Evolutionary conservation across 2,329 filamentous ascomycete species (phyloP), one percentile per base, ranked within the genome.

Genomic region (Botrytis pseudocinerea): DNA sequence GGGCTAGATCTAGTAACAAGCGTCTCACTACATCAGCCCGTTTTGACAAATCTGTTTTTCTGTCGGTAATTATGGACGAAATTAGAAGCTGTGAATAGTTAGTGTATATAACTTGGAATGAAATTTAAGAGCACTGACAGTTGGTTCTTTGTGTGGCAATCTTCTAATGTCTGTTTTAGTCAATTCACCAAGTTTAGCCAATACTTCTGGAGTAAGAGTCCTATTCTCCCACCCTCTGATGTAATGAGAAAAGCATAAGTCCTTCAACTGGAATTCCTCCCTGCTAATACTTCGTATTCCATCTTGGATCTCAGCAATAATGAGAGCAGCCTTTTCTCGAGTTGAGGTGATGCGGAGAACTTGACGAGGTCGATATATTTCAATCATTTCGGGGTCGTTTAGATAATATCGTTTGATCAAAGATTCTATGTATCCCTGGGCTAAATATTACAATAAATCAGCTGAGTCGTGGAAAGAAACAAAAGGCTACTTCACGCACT

Each of bases 291-390:
- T 72, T 32, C 72, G 69, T 46, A 80, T 35, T 20, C 73, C 73
- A 18, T 74, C 57, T 35, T 78, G 72, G 61, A 81, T 74, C 25
- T 77, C 74, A 7, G 74, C 62, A 8, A 79, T 57, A 32, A 81
- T 75, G 18, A 73, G 60, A 6, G 76, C 69, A 35, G 77, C 76
- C 42, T 78, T 80, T 25, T 69, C 59, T 59, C 76, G 74, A 22
- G 69, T 76, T 18, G 78, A 73, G 48, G 79, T 80, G 40, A 82
- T 72, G 57, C 79, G 78, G 59, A 82, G 75, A 4, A 77, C 74
- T 25, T 73, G 74, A 46, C 76, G 75, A 14, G 74, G 74, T 42
- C 76, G 75, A 62, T 77, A 80, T 28, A 74, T 75, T 69, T 82
- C 79, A 25, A 82, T 75, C 22, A 73, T 76, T 69, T 81, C 78